Base-by-base conservation (phyloP, 2,329 filamentous ascomycete genomes). In the Trichoderma pleuroti region DNA sequence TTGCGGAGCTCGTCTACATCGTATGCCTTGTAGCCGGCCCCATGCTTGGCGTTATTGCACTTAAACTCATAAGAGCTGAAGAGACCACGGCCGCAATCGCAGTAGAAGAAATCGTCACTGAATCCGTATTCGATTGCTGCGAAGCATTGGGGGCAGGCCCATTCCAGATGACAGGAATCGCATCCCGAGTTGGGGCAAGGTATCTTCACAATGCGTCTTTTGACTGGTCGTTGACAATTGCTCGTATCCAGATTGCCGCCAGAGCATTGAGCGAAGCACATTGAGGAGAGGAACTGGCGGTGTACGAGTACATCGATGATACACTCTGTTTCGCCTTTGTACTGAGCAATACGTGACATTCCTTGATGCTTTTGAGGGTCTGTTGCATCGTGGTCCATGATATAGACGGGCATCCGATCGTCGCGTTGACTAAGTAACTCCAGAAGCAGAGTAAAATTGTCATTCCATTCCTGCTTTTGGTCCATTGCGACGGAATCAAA, bases 31-130 rank as follows among this genome's bases (percentile, higher is more conserved):
- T 72, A 82, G 2, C 7, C 61, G 2, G 64, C 39, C 0, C 75
- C 76, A 60, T 81, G 80, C 9, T 65, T 59, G 0, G 64, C 24
- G 18, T 72, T 68, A 18, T 74, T 79, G 69, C 80, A 83, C 28
- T 75, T 77, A 70, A 82, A 82, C 3, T 71, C 69, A 69, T 74
- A 81, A 1, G 72, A n/a, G 4, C 69, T 32, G 56, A 74, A 80
- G 7, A 52, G 28, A 8, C 71, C 75, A 6, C 78, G 74, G 0
- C 81, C 81, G 64, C 81, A 83, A 18, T 79, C 77, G 57, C 81
- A 83, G 72, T 82, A 82, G 12, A 83, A 57, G 30, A 74, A 77
- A 2, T 75, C 36, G 14, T 74, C 72, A 1, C 36, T 26, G 14
- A 49, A 42, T 1, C 62, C 56, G 5, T 57, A 74, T 57, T 74